Percentiles rank a stretch among this genome's conserved stretches.
phyloP scores from a whole-genome alignment of 2,329 filamentous ascomycete genomes.

The Chaetomium sp. region DNA sequence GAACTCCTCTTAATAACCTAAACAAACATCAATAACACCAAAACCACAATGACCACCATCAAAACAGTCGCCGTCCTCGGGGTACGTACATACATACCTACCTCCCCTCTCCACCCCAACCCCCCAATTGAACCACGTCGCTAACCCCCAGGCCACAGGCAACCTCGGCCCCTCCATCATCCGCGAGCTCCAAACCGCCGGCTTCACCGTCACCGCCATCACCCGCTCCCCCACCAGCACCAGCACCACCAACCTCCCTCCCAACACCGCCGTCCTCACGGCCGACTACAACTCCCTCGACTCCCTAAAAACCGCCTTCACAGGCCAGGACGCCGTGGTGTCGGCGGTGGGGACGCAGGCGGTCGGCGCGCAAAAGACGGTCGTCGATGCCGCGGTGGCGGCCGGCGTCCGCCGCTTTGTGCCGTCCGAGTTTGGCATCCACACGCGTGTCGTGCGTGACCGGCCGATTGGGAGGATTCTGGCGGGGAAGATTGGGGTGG shows the following conservation, averaged over 20 bases:
- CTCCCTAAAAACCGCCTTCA: conserved; percentile 51
- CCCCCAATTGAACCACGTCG: not conserved
- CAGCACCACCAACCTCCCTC: conserved; percentile 36
- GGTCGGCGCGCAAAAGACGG: conserved; percentile 48
- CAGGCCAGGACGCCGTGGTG: conserved; percentile 59
- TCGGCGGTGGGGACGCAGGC: conserved; percentile 50
- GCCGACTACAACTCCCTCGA: conserved; percentile 49
- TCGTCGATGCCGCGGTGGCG: conserved; percentile 58
- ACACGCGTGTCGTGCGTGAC: conserved; percentile 37
- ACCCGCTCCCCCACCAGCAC: conserved; percentile 49
- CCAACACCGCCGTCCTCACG: conserved; percentile 46
- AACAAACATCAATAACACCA: not conserved
- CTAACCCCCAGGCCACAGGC: conserved; percentile 38
- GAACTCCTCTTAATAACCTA: not conserved
- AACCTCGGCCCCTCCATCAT: conserved; percentile 40
- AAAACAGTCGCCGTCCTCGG: conserved; percentile 43
- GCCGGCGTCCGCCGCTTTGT: conserved; percentile 61
- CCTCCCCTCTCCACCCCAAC: not conserved
- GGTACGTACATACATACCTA: conserved; percentile 36
- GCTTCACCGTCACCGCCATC: conserved; percentile 55
- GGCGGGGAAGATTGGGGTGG: conserved; percentile 36
- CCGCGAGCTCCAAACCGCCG: conserved; percentile 38
- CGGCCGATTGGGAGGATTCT: conserved; percentile 37
- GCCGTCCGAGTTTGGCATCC: conserved; percentile 55
- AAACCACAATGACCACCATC: conserved; percentile 35